Conservation (phyloP, 108 stramenopile species). For the Aurantiochytrium sp. region DNA sequence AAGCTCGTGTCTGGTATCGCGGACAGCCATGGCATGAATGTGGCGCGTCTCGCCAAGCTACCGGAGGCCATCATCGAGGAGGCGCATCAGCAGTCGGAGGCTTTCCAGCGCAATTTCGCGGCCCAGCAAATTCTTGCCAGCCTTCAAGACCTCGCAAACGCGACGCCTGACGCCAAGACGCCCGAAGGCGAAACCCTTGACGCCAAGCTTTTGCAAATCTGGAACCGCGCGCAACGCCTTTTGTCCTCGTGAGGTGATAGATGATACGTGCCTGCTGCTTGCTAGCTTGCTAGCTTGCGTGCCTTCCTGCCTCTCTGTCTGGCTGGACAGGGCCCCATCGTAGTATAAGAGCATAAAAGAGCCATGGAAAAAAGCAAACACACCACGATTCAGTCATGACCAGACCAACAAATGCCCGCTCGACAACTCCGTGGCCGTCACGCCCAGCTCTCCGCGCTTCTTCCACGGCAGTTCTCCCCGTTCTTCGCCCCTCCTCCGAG, state of each 20-base stretch:
- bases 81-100: constrained; percentile 62
- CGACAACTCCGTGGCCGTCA: no score
- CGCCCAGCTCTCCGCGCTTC: no score
- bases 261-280: background rate
- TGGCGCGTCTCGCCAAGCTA: constrained; percentile 89
- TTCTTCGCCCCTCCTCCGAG: no score
- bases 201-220: background rate
- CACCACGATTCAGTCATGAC: no score
- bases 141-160: background rate
- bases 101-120: constrained; percentile 51
- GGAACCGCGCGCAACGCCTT: background rate
- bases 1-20: constrained; percentile 82
- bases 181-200: background rate
- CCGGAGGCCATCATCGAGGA: constrained; percentile 78
- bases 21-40: constrained; percentile 97
- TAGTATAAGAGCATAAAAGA: no score
- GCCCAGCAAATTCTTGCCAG: background rate
- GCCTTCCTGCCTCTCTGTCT: background rate
- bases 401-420: no score
- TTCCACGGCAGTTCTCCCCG: no score
- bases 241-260: background rate
- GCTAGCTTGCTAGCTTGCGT: background rate
- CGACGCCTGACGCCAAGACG: background rate
- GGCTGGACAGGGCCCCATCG: no score
- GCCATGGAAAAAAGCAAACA: no score